phyloP scores from a whole-genome alignment of 2,329 filamentous ascomycete genomes.

The Penicillium psychrosexuale region DNA sequence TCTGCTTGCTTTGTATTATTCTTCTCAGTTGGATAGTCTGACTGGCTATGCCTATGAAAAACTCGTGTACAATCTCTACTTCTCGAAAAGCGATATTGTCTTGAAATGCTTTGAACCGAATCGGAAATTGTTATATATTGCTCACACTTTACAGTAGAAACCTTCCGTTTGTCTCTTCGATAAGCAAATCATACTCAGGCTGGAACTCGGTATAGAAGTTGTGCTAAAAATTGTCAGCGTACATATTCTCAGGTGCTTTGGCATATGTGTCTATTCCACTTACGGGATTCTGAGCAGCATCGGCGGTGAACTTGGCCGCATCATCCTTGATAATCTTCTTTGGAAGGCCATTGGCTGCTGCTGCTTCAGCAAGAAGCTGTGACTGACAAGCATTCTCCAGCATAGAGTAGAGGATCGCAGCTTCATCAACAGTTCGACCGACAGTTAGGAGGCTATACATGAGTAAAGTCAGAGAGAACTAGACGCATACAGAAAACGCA shows the following conservation, averaged over 20 bases:
- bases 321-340: slow-evolving; percentile 36
- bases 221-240: slow-evolving; percentile 29
- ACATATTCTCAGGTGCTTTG: not conserved
- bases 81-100: not conserved
- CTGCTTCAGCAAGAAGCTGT: slow-evolving; percentile 42
- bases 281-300: slow-evolving; percentile 37
- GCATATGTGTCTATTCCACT: slow-evolving; percentile 3
- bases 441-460: slow-evolving; percentile 38
- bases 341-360: slow-evolving; percentile 38
- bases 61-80: not conserved
- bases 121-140: not conserved
- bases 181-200: slow-evolving; percentile 38
- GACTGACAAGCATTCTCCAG: slow-evolving; percentile 44
- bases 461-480: slow-evolving; percentile 20
- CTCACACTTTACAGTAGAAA: slow-evolving; percentile 22
- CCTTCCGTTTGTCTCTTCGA: slow-evolving; percentile 38
- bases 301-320: slow-evolving; percentile 36
- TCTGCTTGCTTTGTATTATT: not conserved
- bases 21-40: not conserved
- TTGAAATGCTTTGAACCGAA: not conserved
- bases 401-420: slow-evolving; percentile 39
- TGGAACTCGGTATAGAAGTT: slow-evolving; percentile 42
- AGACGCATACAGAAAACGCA: not conserved
- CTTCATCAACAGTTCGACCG: slow-evolving; percentile 42
- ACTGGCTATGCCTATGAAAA: not conserved